phyloP scores from a whole-genome alignment of 805 yeast species.

The Teunomyces lycoperdinae region DNA sequence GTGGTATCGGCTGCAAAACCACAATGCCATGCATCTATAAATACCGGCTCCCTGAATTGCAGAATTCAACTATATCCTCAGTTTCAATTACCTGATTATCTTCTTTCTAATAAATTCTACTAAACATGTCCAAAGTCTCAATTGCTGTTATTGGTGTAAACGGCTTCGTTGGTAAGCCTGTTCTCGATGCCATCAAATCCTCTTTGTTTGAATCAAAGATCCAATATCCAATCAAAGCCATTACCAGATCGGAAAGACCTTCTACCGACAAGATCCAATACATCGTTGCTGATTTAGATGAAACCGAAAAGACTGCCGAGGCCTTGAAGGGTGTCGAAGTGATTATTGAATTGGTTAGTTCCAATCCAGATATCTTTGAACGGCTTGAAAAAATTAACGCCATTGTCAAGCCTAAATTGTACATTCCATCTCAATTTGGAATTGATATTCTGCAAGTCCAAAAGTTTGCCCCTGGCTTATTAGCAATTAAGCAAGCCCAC shows the following conservation, averaged over 20 bases:
- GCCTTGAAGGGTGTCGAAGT: slow-evolving; percentile 50
- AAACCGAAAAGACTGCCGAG: slow-evolving; percentile 25
- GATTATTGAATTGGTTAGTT: slow-evolving; percentile 44
- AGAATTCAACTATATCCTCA: not conserved
- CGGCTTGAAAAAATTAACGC: slow-evolving; percentile 38
- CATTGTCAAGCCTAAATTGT: slow-evolving; percentile 46
- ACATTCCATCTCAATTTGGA: slow-evolving; percentile 64
- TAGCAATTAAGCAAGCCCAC: slow-evolving; percentile 33
- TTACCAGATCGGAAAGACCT: slow-evolving; percentile 41
- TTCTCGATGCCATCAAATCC: slow-evolving; percentile 43
- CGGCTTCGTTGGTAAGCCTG: slow-evolving; percentile 52
- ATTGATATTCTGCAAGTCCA: slow-evolving; percentile 33
- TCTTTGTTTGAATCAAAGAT: slow-evolving; percentile 40
- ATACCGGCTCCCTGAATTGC: not conserved
- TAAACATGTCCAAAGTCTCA: slow-evolving; percentile 18
- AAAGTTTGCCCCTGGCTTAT: slow-evolving; percentile 32
- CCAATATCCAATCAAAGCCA: slow-evolving; percentile 48
- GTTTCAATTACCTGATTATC: no score
- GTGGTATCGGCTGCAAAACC: slow-evolving; percentile 1
- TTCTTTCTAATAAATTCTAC: no score
- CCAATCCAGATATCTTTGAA: slow-evolving; percentile 26
- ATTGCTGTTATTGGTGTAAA: slow-evolving; percentile 53
- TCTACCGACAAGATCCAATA: slow-evolving; percentile 40
- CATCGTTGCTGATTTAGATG: slow-evolving; percentile 29
- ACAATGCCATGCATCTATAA: not conserved